Evolutionary conservation across 192 early-diverging fungal species (phyloP), one percentile per base, ranked within the genome.

Genomic region (Diversispora eburnea): DNA sequence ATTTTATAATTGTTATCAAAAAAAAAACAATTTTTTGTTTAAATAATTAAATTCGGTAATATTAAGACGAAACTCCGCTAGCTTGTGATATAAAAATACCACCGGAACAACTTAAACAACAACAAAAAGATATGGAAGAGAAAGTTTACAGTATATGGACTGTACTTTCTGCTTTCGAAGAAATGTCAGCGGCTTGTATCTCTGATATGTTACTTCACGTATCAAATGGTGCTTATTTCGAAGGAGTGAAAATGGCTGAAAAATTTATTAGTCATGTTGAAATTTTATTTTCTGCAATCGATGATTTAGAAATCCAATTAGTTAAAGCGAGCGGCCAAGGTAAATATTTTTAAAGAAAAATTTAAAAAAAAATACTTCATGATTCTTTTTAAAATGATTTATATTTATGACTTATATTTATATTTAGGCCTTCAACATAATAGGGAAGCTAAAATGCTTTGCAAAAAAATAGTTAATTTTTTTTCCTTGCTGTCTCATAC

Each of bases 141-240:
- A 93, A 95, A 78, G 94, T 94, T 17, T 92, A 90, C 68, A 83
- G 89, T 58, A 96, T 99, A 55, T 91, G 95, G 86, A 88, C 88
- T 13, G 93, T 99, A 5, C 84, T 98, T 43, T 94, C 94, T 9
- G 91, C 90, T 8, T 99, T 95, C 86, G 97, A 99, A 84, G 97
- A 99, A 79, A 94, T 94, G 5, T 91, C 93, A 5, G 95, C 96
- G 3, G 90, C 93, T 3, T 97, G 94, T 79, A 98, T 99, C 67
- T 93, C 93, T 17, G 94, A 95, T 66, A 99, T 97, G 92, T 79
- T 99, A 45, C 77, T 95, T 54, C 91, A 94, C 76, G 92, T 98
- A 55, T 92, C 94, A 8, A 91, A 93, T 73, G 90, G 93, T 46
- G 83, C 87, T 22, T 94, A 90, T 80, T 79, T 91, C 43, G 90